Evolutionary conservation across 192 early-diverging fungal species (phyloP).

Genomic region (Linnemannia hyalina): DNA sequence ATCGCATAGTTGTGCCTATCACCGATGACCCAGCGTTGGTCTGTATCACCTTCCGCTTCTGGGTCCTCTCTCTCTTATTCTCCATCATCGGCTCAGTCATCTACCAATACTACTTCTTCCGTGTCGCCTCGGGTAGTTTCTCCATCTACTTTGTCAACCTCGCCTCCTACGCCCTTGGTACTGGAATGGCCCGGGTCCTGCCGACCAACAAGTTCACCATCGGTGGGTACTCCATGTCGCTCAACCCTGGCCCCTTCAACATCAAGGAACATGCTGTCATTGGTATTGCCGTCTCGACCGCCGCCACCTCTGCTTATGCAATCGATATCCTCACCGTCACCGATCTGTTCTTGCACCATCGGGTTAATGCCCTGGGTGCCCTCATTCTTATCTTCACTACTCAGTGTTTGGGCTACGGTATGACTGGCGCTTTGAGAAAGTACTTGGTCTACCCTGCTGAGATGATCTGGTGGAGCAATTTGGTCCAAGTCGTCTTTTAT

Average conservation of each 20-base stretch:
- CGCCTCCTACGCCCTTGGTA: constrained; percentile 43
- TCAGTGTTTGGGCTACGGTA: constrained; percentile 64
- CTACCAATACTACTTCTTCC: constrained; percentile 58
- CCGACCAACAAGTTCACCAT: constrained; percentile 8
- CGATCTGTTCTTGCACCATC: constrained; percentile 28
- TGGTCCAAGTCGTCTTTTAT: constrained; percentile 67
- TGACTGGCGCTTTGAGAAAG: constrained; percentile 85
- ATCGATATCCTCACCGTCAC: constrained; percentile 36
- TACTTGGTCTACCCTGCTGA: constrained; percentile 82
- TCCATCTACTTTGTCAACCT: constrained; percentile 57
- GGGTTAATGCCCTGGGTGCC: constrained; percentile 20
- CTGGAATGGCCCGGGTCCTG: constrained; percentile 28
- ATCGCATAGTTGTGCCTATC: constrained; percentile 10
- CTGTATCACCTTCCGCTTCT: constrained; percentile 66
- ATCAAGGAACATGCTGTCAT: constrained; percentile 80
- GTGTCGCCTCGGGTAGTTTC: constrained; percentile 33
- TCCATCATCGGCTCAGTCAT: constrained; percentile 49
- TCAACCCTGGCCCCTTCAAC: constrained; percentile 65
- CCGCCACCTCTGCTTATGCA: constrained; percentile 64
- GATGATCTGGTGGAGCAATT: constrained; percentile 89
- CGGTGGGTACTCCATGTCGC: constrained; percentile 15
- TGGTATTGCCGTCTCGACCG: constrained; percentile 64
- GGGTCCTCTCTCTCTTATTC: constrained; percentile 61
- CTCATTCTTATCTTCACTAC: constrained; percentile 74
- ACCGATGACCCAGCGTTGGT: constrained; percentile 58